Evolutionary conservation across 2,329 filamentous ascomycete species (phyloP).

Genomic region (Penicillium italicum): DNA sequence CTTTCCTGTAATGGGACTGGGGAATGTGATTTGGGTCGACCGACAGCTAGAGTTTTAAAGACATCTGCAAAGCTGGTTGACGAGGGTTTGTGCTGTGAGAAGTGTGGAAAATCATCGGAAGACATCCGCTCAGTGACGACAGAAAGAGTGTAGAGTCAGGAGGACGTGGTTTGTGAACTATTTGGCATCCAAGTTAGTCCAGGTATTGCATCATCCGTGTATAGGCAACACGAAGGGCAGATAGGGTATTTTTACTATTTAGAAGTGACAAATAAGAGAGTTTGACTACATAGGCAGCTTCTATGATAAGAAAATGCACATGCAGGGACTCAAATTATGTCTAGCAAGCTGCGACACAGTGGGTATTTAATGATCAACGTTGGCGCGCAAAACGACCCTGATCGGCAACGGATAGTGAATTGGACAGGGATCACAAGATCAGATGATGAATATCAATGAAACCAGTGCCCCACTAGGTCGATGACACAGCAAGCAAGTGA

Average conservation of each 20-base stretch:
- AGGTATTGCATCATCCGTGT: conserved; percentile 10
- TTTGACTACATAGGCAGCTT: conserved; percentile 13
- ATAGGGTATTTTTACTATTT: conserved; percentile 10
- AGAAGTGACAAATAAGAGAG: neutral
- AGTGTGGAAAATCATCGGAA: conserved; percentile 42
- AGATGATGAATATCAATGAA: neutral
- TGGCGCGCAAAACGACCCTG: conserved; percentile 5
- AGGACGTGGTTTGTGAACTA: neutral
- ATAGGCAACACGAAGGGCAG: neutral
- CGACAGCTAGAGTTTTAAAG: conserved; percentile 42
- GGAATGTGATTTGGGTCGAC: conserved; percentile 39
- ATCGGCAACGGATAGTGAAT: conserved; percentile 4
- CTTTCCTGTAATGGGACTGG: conserved; percentile 33
- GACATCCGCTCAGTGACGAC: conserved; percentile 36
- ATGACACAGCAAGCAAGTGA: conserved; percentile 2
- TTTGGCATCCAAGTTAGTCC: conserved; percentile 11
- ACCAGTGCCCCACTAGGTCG: neutral
- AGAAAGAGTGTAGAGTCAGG: conserved; percentile 3
- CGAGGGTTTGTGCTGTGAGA: conserved; percentile 34
- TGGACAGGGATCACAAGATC: neutral
- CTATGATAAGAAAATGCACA: conserved; percentile 8
- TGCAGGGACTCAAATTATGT: conserved; percentile 10
- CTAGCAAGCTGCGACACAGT: conserved; percentile 11
- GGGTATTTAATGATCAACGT: conserved; percentile 13
- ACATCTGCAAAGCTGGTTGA: conserved; percentile 43